These are phyloP conservation scores for Russula earlei DNA, from an alignment of 768 basidiomycete species.

Conservation along the genomic window DNA sequence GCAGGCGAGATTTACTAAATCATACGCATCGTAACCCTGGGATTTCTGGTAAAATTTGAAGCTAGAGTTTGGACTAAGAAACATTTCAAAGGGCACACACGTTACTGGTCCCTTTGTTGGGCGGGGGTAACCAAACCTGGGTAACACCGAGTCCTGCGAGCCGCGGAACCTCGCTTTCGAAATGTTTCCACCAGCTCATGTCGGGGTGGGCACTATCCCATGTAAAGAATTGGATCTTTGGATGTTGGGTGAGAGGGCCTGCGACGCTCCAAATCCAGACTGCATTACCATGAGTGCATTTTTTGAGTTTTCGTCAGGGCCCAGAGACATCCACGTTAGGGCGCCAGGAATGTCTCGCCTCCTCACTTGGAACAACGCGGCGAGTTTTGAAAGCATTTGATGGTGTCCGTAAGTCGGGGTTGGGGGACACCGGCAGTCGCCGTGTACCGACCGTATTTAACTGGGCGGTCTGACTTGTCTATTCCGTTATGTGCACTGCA, in stretches of 20 bases:
- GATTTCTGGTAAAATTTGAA: slow-evolving; percentile 38
- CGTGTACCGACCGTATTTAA: background rate
- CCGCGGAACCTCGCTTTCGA: slow-evolving; percentile 53
- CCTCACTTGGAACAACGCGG: background rate
- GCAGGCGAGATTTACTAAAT: slow-evolving; percentile 43
- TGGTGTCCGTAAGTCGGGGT: slow-evolving; percentile 7
- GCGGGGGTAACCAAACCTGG: slow-evolving; percentile 77
- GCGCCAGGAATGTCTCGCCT: slow-evolving; percentile 28
- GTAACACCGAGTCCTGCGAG: slow-evolving; percentile 65
- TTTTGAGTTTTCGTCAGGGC: slow-evolving; percentile 36
- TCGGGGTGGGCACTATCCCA: slow-evolving; percentile 55
- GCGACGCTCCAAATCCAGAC: background rate
- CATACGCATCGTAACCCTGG: slow-evolving; percentile 80
- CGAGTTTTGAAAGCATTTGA: background rate
- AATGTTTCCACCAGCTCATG: slow-evolving; percentile 75
- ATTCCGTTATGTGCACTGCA: slow-evolving; percentile 36
- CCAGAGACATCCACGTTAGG: slow-evolving; percentile 51
- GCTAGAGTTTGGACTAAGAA: background rate
- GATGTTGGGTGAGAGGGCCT: background rate
- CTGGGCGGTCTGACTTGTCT: slow-evolving; percentile 14
- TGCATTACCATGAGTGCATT: slow-evolving; percentile 61
- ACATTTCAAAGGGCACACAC: slow-evolving; percentile 27
- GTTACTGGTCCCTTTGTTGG: slow-evolving; percentile 63
- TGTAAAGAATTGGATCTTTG: slow-evolving; percentile 74
- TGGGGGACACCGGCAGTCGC: slow-evolving; percentile 22